Evolutionary conservation across 78 protist genomes (phyloP).

Genomic region (Dictyostelium citrinum): DNA sequence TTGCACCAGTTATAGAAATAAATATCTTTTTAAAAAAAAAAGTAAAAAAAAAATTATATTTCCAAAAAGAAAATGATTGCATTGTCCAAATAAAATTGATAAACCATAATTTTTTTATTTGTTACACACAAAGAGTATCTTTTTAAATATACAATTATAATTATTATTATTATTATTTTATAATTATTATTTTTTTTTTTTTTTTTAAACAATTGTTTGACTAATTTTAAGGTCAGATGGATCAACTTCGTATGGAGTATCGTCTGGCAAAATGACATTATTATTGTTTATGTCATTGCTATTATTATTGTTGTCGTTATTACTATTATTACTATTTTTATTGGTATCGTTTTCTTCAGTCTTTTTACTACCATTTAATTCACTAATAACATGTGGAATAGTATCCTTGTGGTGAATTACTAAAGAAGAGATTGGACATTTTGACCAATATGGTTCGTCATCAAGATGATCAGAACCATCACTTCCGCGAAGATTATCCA

Average conservation of each 20-base stretch:
- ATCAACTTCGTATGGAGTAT: constrained; percentile 4
- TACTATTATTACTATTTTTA: background rate
- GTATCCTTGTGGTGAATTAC: constrained; percentile 57
- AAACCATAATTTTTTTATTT: background rate
- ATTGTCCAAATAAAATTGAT: no score
- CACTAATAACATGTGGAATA: background rate
- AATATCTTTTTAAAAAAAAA: no score
- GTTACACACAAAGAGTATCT: background rate
- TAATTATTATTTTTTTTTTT: background rate
- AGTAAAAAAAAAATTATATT: no score
- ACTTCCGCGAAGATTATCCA: background rate
- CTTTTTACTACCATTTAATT: background rate
- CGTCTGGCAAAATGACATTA: background rate
- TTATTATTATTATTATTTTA: background rate
- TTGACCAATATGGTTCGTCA: constrained; percentile 39
- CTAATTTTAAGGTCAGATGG: background rate
- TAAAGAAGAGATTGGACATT: constrained; percentile 46
- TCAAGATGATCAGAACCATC: background rate
- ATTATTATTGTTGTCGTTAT: background rate
- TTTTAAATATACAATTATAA: background rate
- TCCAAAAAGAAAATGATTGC: no score
- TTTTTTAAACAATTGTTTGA: background rate
- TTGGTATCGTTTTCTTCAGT: background rate
- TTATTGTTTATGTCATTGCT: background rate
- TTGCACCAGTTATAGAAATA: no score